These are phyloP conservation scores for Lunularia cruciata DNA, from an alignment of 225 moss, liverwort and hornwort genomes.

Conservation along the genomic window DNA sequence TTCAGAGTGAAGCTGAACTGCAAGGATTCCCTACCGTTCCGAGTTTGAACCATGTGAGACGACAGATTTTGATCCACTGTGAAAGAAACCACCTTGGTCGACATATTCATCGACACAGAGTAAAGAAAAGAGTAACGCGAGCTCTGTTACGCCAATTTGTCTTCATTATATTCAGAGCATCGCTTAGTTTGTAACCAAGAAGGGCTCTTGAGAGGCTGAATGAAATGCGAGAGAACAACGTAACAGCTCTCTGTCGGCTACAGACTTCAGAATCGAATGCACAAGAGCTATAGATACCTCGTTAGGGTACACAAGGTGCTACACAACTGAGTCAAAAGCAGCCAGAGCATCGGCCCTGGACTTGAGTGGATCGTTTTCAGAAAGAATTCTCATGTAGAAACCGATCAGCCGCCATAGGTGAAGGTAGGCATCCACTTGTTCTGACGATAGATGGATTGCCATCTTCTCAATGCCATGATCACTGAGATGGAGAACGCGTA, in stretches of 20 bases:
- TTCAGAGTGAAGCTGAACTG: neutral
- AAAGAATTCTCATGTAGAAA: conserved; percentile 9
- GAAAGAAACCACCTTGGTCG: neutral
- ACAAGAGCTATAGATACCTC: neutral
- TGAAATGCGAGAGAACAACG: conserved; percentile 8
- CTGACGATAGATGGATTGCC: neutral
- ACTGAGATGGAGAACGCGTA: conserved; percentile 18
- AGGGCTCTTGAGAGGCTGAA: conserved; percentile 10
- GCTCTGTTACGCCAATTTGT: neutral
- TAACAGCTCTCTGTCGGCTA: neutral
- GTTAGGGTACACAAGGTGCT: conserved; percentile 18
- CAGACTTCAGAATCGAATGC: neutral
- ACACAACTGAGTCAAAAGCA: conserved; percentile 5
- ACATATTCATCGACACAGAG: neutral
- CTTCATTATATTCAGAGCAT: conserved; percentile 12
- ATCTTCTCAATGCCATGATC: conserved; percentile 21
- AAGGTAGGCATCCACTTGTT: conserved; percentile 12
- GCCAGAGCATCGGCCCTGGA: conserved; percentile 10
- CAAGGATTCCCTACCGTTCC: no score
- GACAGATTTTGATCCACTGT: neutral
- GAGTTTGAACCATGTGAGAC: neutral
- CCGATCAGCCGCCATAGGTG: conserved; percentile 22
- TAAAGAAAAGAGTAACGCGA: neutral
- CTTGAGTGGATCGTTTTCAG: conserved; percentile 4
- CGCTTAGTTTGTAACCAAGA: conserved; percentile 10